phyloP scores from a whole-genome alignment of 2,329 filamentous ascomycete genomes.

The Penicillium sp. region DNA sequence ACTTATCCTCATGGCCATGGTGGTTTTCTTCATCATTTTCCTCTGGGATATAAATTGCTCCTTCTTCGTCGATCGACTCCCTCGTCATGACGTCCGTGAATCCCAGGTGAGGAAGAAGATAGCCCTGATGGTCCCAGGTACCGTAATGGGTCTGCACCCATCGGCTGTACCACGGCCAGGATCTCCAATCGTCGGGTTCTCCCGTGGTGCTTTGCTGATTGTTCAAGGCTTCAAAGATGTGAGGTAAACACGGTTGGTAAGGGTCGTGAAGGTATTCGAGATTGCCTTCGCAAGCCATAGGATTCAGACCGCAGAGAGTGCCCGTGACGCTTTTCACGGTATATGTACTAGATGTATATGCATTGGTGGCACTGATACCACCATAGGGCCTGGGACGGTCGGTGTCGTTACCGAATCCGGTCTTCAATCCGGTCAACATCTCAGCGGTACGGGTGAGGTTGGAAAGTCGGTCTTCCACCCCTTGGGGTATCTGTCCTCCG shows the following conservation, averaged over 20 bases:
- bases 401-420: constrained; percentile 27
- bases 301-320: constrained; percentile 45
- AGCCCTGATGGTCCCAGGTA: constrained; percentile 31
- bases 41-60: constrained; percentile 29
- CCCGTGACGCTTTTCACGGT: constrained; percentile 47
- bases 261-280: constrained; percentile 43
- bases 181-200: constrained; percentile 26
- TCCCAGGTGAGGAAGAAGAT: constrained; percentile 29
- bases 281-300: constrained; percentile 46
- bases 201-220: constrained; percentile 23
- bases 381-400: constrained; percentile 32
- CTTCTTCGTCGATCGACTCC: constrained; percentile 24
- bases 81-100: constrained; percentile 29
- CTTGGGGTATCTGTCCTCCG: constrained; percentile 36
- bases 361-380: constrained; percentile 44
- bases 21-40: constrained; percentile 31
- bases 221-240: constrained; percentile 29
- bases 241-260: constrained; percentile 49
- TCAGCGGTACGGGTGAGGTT: constrained; percentile 33
- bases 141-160: constrained; percentile 37
- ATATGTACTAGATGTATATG: constrained; percentile 45
- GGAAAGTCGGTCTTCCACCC: constrained; percentile 24
- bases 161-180: constrained; percentile 35
- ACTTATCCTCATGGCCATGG: constrained; percentile 34
- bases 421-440: constrained; percentile 28